Evolutionary conservation across 2,329 filamentous ascomycete species (phyloP), one percentile per base, ranked within the genome.

Genomic region (Pestalotiopsis sp.): DNA sequence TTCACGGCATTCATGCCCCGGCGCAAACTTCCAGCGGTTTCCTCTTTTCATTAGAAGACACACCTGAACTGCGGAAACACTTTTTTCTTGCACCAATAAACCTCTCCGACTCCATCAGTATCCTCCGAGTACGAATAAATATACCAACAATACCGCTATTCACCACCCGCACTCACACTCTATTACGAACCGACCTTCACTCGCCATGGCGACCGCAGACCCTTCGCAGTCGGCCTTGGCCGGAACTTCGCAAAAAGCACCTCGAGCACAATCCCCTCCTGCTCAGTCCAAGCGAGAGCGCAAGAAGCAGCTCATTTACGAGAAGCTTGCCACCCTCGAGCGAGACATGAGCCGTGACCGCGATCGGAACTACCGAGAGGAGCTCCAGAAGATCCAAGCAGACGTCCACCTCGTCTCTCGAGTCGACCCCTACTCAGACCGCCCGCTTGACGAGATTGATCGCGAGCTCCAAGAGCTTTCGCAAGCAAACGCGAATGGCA

Each of bases 351-450:
- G 90, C 71, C 88, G 91, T 71, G 94, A 97, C 76, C 89, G 93
- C 72, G 94, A 97, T 79, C 85, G 88, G 71, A 91, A 94, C 75
- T 98, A 97, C 80, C 90, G 95, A 71, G 93, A 96, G 72, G 94
- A 98, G 80, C 87, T 98, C 2, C 92, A 96, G 76, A 93, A 93
- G 73, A 90, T 98, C n/a, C 95, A 98, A 81, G 77, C 74, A 5
- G 85, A 87, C 67, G 76, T 84, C 23, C 71, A 79, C 67, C 79
- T 86, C 12, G 71, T 77, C 11, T 79, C 80, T 23, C 80, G 93
- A 73, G 93, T 96, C 65, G 92, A 97, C 76, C 92, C 93, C 0
- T 97, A 97, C 79, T 85, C 87, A 65, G 82, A 83, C 62, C 78
- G 81, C 23, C 82, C 83, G 1, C 78, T 83, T 3, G 84, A 86